Evolutionary conservation across 2,329 filamentous ascomycete genomes (phyloP).

Genomic region (Epichloe coenophiala): DNA sequence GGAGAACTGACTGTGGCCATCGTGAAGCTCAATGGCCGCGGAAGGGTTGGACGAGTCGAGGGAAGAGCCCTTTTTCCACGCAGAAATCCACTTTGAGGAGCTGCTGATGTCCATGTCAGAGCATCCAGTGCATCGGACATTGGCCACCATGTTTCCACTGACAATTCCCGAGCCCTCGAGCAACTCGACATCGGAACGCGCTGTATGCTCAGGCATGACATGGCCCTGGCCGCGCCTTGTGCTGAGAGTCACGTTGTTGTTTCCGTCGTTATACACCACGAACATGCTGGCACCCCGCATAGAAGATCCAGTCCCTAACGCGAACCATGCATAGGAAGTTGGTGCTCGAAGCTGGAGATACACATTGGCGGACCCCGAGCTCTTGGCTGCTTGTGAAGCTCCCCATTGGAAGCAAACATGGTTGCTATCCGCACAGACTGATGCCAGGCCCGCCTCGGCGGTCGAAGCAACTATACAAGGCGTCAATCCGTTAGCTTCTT

Average conservation of each 20-base stretch:
- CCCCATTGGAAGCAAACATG: constrained; percentile 40
- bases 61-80: constrained; percentile 33
- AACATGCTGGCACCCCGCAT: constrained; percentile 50
- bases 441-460: neutral
- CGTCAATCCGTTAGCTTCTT: neutral
- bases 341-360: constrained; percentile 47
- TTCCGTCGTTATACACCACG: constrained; percentile 44
- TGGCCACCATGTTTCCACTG: constrained; percentile 42
- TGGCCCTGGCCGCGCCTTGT: constrained; percentile 37
- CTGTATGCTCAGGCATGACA: constrained; percentile 31
- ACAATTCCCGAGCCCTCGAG: constrained; percentile 45
- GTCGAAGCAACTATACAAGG: neutral
- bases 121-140: constrained; percentile 42
- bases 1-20: constrained; percentile 27
- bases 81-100: constrained; percentile 36
- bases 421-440: neutral
- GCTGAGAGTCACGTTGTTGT: constrained; percentile 48
- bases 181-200: constrained; percentile 33
- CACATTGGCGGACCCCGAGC: constrained; percentile 37
- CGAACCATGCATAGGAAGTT: constrained; percentile 40
- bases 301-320: constrained; percentile 38
- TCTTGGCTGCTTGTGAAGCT: constrained; percentile 35
- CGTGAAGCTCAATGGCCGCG: constrained; percentile 32
- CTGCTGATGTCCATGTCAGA: constrained; percentile 29
- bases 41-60: constrained; percentile 28